phyloP scores from a whole-genome alignment of 371 early-diverging fungal genomes.

The Paraphysoderma sedebokerense region DNA sequence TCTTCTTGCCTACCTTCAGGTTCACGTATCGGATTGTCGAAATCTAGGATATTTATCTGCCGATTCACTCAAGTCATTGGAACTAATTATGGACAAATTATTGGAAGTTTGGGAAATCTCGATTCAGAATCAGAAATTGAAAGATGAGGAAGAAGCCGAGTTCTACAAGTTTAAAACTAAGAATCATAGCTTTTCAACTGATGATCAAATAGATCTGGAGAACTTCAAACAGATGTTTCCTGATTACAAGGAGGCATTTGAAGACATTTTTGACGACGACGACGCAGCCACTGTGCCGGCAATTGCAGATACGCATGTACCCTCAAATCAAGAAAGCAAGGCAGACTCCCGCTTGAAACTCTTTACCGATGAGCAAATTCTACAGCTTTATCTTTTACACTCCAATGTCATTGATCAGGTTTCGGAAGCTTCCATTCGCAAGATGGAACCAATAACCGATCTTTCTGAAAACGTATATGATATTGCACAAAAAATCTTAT shows the following conservation, averaged over 20 bases:
- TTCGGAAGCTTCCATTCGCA: neutral
- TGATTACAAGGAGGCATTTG: conserved; percentile 32
- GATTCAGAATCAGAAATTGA: conserved; percentile 40
- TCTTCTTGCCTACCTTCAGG: conserved; percentile 35
- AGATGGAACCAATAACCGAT: neutral
- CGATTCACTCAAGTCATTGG: conserved; percentile 30
- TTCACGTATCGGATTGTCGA: conserved; percentile 27
- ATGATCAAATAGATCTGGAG: conserved; percentile 51
- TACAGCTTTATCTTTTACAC: conserved; percentile 12
- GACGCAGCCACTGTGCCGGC: conserved; percentile 30
- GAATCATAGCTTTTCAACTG: conserved; percentile 39
- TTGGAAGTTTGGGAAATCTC: conserved; percentile 51
- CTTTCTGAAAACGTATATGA: conserved; percentile 5
- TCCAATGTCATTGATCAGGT: conserved; percentile 13
- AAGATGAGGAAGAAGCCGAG: conserved; percentile 48
- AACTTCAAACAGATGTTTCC: conserved; percentile 60
- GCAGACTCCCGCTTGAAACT: conserved; percentile 4
- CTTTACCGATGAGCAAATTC: conserved; percentile 7
- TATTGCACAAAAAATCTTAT: conserved; percentile 10
- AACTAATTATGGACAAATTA: conserved; percentile 38
- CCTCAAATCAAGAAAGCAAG: conserved; percentile 9
- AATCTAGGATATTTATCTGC: conserved; percentile 29
- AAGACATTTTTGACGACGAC: conserved; percentile 29
- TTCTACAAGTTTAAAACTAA: conserved; percentile 54
- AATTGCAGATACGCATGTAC: conserved; percentile 5